Conservation (phyloP, 202 grass and related monocot species). For the Eragrostis tef region DNA sequence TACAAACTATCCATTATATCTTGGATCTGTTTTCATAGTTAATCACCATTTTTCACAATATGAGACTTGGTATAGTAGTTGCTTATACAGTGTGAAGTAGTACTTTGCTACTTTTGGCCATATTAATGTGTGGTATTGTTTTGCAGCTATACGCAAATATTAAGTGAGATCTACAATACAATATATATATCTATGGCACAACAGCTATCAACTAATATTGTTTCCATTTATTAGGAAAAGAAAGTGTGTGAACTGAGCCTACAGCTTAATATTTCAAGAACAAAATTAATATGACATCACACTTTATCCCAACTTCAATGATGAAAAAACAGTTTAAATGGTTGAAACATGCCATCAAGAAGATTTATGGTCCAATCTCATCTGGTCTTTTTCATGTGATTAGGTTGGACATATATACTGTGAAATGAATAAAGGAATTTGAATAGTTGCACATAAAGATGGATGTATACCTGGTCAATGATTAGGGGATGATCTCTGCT, state of each 20-base stretch:
- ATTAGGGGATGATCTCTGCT: conserved; percentile 14
- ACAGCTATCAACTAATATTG: not conserved
- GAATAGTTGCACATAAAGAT: conserved; percentile 12
- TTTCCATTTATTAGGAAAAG: not conserved
- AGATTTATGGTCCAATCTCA: not conserved
- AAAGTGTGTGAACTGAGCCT: not conserved
- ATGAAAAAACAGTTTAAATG: not conserved
- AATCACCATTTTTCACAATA: not conserved
- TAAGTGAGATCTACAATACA: not conserved
- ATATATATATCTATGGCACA: not conserved
- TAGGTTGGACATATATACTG: not conserved
- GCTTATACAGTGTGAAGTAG: too few relatives aligned
- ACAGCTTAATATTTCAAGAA: not conserved
- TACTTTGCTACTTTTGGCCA: too few relatives aligned
- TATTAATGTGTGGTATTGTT: not conserved
- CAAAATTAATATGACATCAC: not conserved
- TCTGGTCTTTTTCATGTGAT: not conserved
- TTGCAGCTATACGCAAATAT: not conserved
- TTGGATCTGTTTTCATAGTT: too few relatives aligned
- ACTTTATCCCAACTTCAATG: not conserved
- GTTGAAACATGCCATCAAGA: not conserved
- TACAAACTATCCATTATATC: not conserved
- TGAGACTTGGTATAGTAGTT: too few relatives aligned
- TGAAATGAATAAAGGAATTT: not conserved
- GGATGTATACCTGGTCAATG: conserved; percentile 7